Base-by-base conservation (phyloP, 1,284 basidiomycete species). In the Grifola frondosa region DNA sequence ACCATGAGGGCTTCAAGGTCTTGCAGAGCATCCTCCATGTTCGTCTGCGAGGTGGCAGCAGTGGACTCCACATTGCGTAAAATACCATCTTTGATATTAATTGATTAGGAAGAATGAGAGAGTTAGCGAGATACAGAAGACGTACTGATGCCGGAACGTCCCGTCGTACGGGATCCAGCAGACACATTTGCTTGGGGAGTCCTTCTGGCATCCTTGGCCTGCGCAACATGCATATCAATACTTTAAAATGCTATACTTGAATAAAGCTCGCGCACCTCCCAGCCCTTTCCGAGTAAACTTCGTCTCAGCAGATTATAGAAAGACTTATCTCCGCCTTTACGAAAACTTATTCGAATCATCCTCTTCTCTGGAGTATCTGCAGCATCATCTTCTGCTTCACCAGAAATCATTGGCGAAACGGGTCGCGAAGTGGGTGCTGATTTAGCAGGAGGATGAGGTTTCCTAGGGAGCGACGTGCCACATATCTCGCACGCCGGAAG, bases 1-100 rank as follows among this genome's bases (percentile, higher is more conserved):
- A 87, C 73, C 88, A 91, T 95, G 30, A 99, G 73, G 1, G 89
- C 87, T 60, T 98, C 92, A 19, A 99, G 76, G 60, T 98, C 96
- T 54, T 82, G 77, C 37, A 99, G 76, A 0, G 94, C 90, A 53
- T 84, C 80, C 34, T 79, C 76, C 73, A 98, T 83, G 50, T 84
- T 75, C 6, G 77, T 78, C 38, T 83, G 75, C 12, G 82, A 73
- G 10, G 74, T 74, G 50, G 82, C 76, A 4, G 81, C 80, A n/a
- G 80, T 80, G 16, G 76, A 73, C 62, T 84, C 81, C 40, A 91
- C 86, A 2, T 73, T 78, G 45, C 78, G 78, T 41, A 96, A 65
- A 46, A 97, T 90, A 0, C 90, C 88, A 63, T 87, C 92, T 92
- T 56, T 46, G 23, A 34, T 17, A 29, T 15, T 6, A 13, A 25